These are phyloP conservation scores for Dendrobium catenatum DNA, from an alignment of 106 monocot genomes.

Conservation along the genomic window DNA sequence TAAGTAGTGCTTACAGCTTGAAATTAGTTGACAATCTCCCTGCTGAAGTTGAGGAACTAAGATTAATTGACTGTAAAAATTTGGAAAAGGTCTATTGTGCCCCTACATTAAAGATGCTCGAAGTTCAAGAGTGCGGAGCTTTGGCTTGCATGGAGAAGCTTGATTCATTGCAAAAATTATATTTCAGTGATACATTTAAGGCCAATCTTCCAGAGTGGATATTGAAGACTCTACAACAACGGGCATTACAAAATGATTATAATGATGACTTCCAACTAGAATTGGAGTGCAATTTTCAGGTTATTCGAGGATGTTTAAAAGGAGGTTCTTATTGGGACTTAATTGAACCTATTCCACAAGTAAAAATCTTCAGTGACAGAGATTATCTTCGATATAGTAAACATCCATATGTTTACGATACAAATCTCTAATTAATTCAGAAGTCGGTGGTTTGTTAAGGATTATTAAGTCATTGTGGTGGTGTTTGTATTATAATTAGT, in stretches of 20 bases:
- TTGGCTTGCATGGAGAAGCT: slow-evolving; percentile 1
- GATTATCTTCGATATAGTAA: slow-evolving; percentile 24
- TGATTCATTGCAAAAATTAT: background rate
- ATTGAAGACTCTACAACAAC: background rate
- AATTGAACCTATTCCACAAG: slow-evolving; percentile 16
- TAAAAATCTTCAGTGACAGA: background rate
- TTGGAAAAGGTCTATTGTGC: background rate
- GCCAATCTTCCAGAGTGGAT: slow-evolving; percentile 17
- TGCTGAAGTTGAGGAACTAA: background rate
- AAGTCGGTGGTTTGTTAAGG: no score
- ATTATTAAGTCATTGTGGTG: no score
- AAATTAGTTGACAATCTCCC: background rate
- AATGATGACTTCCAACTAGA: background rate
- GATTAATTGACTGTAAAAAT: background rate
- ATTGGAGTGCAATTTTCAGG: background rate
- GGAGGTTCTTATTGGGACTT: slow-evolving; percentile 26
- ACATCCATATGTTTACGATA: slow-evolving; percentile 17
- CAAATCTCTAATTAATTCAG: slow-evolving; percentile 6
- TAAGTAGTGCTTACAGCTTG: background rate
- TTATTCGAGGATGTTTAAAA: background rate
- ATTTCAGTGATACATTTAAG: background rate
- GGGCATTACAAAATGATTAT: background rate
- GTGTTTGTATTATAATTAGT: no score
- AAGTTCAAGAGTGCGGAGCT: background rate
- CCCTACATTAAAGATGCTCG: background rate